phyloP scores from a whole-genome alignment of 1,139 yeast genomes.

The Pichia sp. region DNA sequence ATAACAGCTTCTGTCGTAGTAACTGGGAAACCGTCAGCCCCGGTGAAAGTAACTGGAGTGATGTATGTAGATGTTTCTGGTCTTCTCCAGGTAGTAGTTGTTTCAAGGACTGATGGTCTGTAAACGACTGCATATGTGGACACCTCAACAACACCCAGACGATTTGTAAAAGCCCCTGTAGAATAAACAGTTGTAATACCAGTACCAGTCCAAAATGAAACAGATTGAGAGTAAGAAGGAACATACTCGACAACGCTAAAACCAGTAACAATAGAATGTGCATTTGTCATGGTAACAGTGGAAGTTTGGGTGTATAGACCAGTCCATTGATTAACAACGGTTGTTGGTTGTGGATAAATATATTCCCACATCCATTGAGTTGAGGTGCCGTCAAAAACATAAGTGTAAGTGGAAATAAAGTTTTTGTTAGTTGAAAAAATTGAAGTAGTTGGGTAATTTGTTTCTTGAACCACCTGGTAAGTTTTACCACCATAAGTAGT shows the following conservation, averaged over 20 bases:
- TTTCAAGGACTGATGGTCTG: neutral
- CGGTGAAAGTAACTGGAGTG: neutral
- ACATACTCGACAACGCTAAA: constrained; percentile 1
- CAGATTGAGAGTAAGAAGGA: neutral
- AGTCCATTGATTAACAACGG: neutral
- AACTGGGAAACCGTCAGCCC: neutral
- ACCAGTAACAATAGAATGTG: neutral
- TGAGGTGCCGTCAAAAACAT: constrained; percentile 1
- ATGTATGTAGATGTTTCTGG: neutral
- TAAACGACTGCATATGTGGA: constrained; percentile 1
- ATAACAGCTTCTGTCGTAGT: constrained; percentile 5
- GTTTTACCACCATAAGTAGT: constrained; percentile 1
- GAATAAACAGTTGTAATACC: neutral
- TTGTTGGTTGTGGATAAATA: constrained; percentile 6
- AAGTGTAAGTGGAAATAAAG: constrained; percentile 2
- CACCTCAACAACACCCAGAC: neutral
- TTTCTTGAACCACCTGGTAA: constrained; percentile 2
- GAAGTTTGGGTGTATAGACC: neutral
- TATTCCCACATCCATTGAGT: constrained; percentile 5
- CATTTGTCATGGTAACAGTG: neutral
- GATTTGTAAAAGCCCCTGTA: neutral
- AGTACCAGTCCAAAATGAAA: constrained; percentile 5
- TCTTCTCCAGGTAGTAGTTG: constrained; percentile 4
- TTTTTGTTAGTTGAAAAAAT: neutral
- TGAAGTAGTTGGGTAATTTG: constrained; percentile 5